A percentile compares a stretch with the other conserved stretches of the same genome.
Evolutionary conservation across 192 early-diverging fungal species (phyloP).

Genomic region (Kappamyces sp.): DNA sequence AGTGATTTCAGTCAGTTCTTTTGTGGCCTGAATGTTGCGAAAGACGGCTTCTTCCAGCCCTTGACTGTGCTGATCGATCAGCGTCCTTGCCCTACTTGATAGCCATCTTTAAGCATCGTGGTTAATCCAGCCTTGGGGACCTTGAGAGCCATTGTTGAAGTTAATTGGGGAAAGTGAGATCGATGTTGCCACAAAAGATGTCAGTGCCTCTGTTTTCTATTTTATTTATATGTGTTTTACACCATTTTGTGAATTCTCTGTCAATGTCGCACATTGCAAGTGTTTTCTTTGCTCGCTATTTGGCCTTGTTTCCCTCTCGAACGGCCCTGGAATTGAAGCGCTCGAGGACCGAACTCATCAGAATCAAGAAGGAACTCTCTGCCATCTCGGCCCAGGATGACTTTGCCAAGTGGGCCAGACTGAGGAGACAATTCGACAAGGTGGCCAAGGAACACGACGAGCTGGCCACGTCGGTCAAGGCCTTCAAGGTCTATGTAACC

Average conservation of each 20-base stretch:
- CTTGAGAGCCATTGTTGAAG: slow-evolving; percentile 72
- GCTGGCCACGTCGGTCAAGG: no score
- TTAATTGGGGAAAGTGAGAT: slow-evolving; percentile 12
- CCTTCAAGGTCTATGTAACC: no score
- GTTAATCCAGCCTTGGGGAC: slow-evolving; percentile 77
- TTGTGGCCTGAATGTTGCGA: slow-evolving; percentile 89
- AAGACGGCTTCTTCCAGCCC: slow-evolving; percentile 94
- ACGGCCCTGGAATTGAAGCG: background rate
- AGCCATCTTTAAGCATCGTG: slow-evolving; percentile 90
- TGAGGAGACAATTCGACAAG: slow-evolving; percentile 9
- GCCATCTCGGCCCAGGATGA: slow-evolving; percentile 8
- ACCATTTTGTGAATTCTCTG: no score
- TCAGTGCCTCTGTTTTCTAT: no score
- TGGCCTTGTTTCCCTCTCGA: no score
- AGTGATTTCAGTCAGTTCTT: slow-evolving; percentile 88
- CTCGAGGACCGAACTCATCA: background rate
- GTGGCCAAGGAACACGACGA: slow-evolving; percentile 5
- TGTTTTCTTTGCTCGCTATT: no score
- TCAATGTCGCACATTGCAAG: no score
- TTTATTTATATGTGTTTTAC: no score
- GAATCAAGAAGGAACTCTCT: background rate
- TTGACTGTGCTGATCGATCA: slow-evolving; percentile 62
- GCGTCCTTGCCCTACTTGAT: slow-evolving; percentile 57
- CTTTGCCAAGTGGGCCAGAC: slow-evolving; percentile 15
- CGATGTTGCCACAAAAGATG: background rate